phyloP scores from a whole-genome alignment of 169 alveolate genomes.

The Eimeria acervulina region DNA sequence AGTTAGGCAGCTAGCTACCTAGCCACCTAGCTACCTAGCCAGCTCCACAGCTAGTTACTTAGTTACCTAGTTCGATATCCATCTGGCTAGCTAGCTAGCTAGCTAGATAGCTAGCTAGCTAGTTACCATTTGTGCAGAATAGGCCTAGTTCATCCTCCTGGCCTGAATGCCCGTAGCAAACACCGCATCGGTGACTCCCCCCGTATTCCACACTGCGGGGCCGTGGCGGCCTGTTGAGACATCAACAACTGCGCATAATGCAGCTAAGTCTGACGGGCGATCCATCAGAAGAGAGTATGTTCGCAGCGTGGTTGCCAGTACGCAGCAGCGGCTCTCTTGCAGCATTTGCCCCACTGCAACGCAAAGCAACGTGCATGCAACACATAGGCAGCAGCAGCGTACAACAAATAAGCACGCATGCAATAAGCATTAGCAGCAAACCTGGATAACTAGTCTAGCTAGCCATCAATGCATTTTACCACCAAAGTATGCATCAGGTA shows the following conservation, averaged over 20 bases:
- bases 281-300: conserved; percentile 67
- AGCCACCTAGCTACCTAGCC: not conserved
- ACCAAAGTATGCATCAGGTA: no score
- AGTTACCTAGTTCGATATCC: not conserved
- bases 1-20: not conserved
- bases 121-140: no score
- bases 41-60: not conserved
- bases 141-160: not conserved
- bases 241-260: conserved; percentile 79
- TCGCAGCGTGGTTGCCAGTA: conserved; percentile 45
- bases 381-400: not conserved
- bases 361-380: not conserved
- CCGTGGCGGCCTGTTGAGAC: conserved; percentile 75
- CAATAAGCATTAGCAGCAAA: no score
- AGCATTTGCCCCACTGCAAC: conserved; percentile 72
- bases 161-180: conserved; percentile 66
- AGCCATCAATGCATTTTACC: no score
- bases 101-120: not conserved
- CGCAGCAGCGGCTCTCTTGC: conserved; percentile 80
- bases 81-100: not conserved
- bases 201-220: conserved; percentile 79
- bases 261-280: conserved; percentile 36
- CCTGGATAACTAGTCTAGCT: no score
- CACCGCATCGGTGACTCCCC: conserved; percentile 51
- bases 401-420: no score